These are phyloP conservation scores for Diaporthe citri DNA, from an alignment of 2,329 filamentous ascomycete species.

Conservation along the genomic window DNA sequence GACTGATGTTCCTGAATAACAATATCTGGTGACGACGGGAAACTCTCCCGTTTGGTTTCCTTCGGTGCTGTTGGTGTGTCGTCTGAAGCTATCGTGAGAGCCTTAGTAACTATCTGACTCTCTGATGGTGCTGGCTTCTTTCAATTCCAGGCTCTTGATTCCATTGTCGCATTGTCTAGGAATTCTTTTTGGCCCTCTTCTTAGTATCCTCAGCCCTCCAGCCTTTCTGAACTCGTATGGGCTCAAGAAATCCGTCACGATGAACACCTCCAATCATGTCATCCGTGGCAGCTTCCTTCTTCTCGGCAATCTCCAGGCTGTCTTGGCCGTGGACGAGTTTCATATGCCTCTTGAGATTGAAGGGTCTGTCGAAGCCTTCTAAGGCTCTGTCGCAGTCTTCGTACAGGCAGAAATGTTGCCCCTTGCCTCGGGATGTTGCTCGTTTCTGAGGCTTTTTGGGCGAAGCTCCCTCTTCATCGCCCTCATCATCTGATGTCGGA, in stretches of 20 bases:
- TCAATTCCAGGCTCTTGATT: background rate
- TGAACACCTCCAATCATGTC: constrained; percentile 74
- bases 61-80: too few relatives aligned
- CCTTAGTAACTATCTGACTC: background rate
- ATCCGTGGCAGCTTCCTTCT: constrained; percentile 56
- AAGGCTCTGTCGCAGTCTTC: constrained; percentile 51
- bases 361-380: constrained; percentile 53
- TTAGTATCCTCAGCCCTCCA: constrained; percentile 58
- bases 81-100: too few relatives aligned
- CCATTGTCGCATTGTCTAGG: background rate
- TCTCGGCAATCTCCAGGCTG: constrained; percentile 36
- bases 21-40: too few relatives aligned
- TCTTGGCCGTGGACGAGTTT: constrained; percentile 54
- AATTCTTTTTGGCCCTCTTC: constrained; percentile 37
- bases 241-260: constrained; percentile 75
- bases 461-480: background rate
- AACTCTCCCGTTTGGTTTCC: too few relatives aligned
- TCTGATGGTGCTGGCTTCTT: background rate
- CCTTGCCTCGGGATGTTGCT: constrained; percentile 43
- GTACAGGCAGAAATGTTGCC: constrained; percentile 52
- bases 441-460: constrained; percentile 28
- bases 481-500: constrained; percentile 2
- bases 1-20: too few relatives aligned
- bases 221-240: constrained; percentile 62
- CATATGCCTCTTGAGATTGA: constrained; percentile 58